Evolutionary conservation across 1,139 yeast genomes (phyloP).

Genomic region (Nakaseomyces bracarensis): DNA sequence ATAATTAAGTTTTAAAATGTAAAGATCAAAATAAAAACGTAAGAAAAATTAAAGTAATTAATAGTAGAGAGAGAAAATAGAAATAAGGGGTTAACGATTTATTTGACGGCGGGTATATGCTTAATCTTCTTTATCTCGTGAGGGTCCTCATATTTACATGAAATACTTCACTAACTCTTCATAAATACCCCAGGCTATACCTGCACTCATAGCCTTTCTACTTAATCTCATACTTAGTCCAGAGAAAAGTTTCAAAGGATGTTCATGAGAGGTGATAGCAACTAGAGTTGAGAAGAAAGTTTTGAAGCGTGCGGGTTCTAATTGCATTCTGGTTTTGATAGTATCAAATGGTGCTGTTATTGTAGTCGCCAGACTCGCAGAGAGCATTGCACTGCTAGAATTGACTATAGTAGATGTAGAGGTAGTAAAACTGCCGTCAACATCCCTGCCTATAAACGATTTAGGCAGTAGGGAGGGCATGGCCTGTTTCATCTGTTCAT

Average conservation of each 20-base stretch:
- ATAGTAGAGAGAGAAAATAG: no score
- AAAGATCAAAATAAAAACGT: no score
- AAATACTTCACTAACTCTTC: slow-evolving; percentile 64
- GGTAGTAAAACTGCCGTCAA: slow-evolving; percentile 27
- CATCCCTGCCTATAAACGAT: slow-evolving; percentile 16
- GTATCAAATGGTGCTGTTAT: slow-evolving; percentile 95
- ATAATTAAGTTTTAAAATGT: no score
- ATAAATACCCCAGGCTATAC: slow-evolving; percentile 94
- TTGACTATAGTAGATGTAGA: slow-evolving; percentile 53
- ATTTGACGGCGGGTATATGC: no score
- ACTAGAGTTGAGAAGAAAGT: slow-evolving; percentile 36
- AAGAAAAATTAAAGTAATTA: no score
- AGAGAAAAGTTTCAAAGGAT: slow-evolving; percentile 57
- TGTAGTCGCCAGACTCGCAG: slow-evolving; percentile 76
- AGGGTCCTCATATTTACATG: slow-evolving; percentile 19
- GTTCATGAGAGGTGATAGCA: slow-evolving; percentile 48
- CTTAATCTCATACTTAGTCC: slow-evolving; percentile 76
- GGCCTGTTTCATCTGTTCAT: slow-evolving; percentile 60
- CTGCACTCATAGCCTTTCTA: slow-evolving; percentile 85
- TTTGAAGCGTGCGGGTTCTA: slow-evolving; percentile 43
- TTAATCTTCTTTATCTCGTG: no score
- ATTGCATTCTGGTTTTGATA: slow-evolving; percentile 82
- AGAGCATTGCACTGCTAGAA: slow-evolving; percentile 58
- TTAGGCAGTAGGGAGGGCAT: slow-evolving; percentile 33
- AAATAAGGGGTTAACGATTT: no score